Evolutionary conservation across 345 rosid genomes (phyloP).

Genomic region (Heritiera littoralis): DNA sequence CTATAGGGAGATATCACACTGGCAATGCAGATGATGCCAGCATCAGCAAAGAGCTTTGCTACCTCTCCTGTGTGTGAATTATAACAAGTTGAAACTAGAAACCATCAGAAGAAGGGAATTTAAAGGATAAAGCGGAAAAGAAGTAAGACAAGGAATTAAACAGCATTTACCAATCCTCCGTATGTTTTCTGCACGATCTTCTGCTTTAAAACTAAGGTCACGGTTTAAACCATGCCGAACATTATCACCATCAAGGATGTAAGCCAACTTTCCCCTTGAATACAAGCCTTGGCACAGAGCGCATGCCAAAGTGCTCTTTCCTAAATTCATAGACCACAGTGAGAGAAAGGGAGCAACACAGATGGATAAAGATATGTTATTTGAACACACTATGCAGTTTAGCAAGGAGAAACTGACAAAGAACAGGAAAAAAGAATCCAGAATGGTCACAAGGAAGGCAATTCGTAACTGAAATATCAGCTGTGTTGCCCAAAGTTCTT

Average conservation of each 20-base stretch:
- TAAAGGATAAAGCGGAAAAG: slow-evolving; percentile 1
- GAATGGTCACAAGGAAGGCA: background rate
- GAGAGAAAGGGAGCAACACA: background rate
- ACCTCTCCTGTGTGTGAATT: slow-evolving; percentile 63
- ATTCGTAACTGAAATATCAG: background rate
- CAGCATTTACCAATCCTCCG: slow-evolving; percentile 59
- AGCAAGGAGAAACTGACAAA: slow-evolving; percentile 10
- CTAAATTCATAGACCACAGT: slow-evolving; percentile 31
- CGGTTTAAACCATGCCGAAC: slow-evolving; percentile 75
- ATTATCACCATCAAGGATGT: slow-evolving; percentile 83
- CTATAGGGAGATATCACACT: slow-evolving; percentile 88
- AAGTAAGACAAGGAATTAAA: background rate
- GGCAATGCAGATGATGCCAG: slow-evolving; percentile 80
- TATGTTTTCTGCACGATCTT: slow-evolving; percentile 76
- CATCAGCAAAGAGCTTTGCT: slow-evolving; percentile 84
- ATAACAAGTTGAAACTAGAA: slow-evolving; percentile 13
- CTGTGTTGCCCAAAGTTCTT: background rate
- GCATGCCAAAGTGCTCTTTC: slow-evolving; percentile 88
- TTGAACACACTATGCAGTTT: background rate
- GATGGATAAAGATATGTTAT: background rate
- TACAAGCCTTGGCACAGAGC: slow-evolving; percentile 58
- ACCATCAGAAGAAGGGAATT: slow-evolving; percentile 3
- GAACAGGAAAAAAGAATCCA: background rate
- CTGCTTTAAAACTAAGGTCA: slow-evolving; percentile 66
- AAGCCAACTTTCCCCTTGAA: slow-evolving; percentile 65